Evolutionary conservation across 768 basidiomycete species (phyloP), one percentile per base, ranked within the genome.

Genomic region (Psilocybe cyanescens): DNA sequence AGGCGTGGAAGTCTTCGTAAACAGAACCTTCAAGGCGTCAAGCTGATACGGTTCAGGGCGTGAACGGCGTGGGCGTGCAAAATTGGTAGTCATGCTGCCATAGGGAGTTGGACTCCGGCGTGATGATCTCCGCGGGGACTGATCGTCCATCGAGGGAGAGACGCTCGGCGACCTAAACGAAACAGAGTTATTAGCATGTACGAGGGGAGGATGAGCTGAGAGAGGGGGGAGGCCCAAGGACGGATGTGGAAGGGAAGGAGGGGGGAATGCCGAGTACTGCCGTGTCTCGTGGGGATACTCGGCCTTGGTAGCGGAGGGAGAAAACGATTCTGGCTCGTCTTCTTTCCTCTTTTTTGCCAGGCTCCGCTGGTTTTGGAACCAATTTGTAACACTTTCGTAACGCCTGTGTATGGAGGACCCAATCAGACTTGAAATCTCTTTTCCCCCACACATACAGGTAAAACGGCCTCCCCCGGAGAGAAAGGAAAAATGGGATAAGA

Each of bases 331-430:
- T 46, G 68, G 67, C 30, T 84, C 81, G 53, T 88, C 87, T 63
- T 90, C 24, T 63, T 90, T 80, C 84, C 67, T 82, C 83, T 76
- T 89, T 90, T 88, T 89, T 33, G 89, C 85, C 65, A 88, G 82
- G 72, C 86, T 91, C 67, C 90, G 89, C 70, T 93, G 90, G 68
- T 92, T 91, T 79, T 92, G 91, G 72, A 93, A 93, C 92, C 91
- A 92, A 70, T 93, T 92, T 1, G 88, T 91, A 59, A 93, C 86
- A 59, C 86, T 90, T 74, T 91, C 86, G 75, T 89, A 83, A 64
- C 85, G 88, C 90, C 91, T 93, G 67, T 49, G 24, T 24, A 58
- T 62, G 73, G 63, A 58, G 65, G 54, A 60, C 44, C 62, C 58
- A 62, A 66, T 71, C 66, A 71, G 69, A 66, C 68, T 47, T 28